Base-by-base conservation (phyloP, 441 rosid genomes). In the Capsella rubella region DNA sequence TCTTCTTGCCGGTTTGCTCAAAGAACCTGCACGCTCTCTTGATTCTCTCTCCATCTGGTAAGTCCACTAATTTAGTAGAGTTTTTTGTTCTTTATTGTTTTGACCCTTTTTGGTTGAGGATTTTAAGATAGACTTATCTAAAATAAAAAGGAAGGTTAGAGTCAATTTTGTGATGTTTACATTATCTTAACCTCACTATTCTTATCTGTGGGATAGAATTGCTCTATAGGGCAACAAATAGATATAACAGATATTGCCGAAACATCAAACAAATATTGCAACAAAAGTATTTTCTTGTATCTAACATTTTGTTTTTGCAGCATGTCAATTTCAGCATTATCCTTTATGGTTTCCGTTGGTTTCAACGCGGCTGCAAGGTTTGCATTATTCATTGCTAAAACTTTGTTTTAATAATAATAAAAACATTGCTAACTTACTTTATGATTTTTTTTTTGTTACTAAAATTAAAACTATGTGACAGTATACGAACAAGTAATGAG, bases 311-410 rank as follows among this genome's bases (percentile, higher is more conserved):
- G 8, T 45, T 29, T 64, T 10, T 64, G 78, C 85, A 91, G 98
- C 74, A 85, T 85, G 96, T 71, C 89, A 2, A 51, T 93, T 71
- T 62, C 52, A 12, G 90, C 89, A 12, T 56, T 85, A 67, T 46
- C 86, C 57, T 84, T 91, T 71, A 93, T 87, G 93, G 88, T 93
- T 15, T 86, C 98, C 0, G 86, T 89, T 8, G 98, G 98, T 10
- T 91, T 93, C 82, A 93, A 91, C 42, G 97, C 98, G 4, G 97
- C 97, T 46, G 96, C 87, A 58, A 93, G 98, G 97, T 90, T 83
- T 49, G 77, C 78, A 31, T 39, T 21, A 4, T 8, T 27, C 7
- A 1, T 32, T 8, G 25, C 25, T 21, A 21, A 21, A 21, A 21
- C 0, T 21, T 21, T 21, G 25, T 52, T 1, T 3, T 2, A 1